phyloP scores from a whole-genome alignment of 495 filamentous ascomycete species.

The Neurospora sp. region DNA sequence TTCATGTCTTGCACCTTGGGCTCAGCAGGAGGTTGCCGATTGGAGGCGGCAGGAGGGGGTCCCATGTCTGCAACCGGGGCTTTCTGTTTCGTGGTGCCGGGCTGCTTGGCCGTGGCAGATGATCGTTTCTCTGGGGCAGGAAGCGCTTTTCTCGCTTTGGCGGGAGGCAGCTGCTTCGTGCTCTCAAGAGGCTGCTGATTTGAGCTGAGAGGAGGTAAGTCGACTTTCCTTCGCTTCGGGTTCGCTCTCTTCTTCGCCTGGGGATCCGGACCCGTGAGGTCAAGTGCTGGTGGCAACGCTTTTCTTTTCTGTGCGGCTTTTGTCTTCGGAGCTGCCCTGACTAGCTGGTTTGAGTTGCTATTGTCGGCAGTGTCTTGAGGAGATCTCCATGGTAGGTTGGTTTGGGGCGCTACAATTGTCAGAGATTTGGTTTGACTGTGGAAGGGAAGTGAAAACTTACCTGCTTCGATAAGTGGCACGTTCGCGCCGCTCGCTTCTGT shows the following conservation, averaged over 20 bases:
- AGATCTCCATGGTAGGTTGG: neutral
- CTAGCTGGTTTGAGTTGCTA: neutral
- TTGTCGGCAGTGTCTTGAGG: neutral
- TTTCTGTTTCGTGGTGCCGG: neutral
- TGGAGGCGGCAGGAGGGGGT: neutral
- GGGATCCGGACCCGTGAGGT: neutral
- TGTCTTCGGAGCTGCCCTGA: neutral
- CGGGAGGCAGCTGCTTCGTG: neutral
- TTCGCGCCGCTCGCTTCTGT: neutral
- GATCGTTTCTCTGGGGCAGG: neutral
- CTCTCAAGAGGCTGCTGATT: neutral
- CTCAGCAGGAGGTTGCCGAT: neutral
- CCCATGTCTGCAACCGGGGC: neutral
- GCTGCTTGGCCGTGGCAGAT: constrained; percentile 2
- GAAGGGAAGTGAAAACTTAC: neutral
- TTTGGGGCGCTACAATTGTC: neutral
- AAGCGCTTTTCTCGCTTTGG: neutral
- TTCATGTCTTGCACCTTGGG: constrained; percentile 5
- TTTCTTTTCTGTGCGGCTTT: neutral
- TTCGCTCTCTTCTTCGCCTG: neutral
- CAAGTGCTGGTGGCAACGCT: neutral
- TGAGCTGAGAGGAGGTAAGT: neutral
- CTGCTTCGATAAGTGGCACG: neutral
- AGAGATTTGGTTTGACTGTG: neutral
- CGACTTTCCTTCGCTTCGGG: neutral